Evolutionary conservation across 1,284 basidiomycete genomes (phyloP), one percentile per base, ranked within the genome.

Genomic region (Marasmius fiardii): DNA sequence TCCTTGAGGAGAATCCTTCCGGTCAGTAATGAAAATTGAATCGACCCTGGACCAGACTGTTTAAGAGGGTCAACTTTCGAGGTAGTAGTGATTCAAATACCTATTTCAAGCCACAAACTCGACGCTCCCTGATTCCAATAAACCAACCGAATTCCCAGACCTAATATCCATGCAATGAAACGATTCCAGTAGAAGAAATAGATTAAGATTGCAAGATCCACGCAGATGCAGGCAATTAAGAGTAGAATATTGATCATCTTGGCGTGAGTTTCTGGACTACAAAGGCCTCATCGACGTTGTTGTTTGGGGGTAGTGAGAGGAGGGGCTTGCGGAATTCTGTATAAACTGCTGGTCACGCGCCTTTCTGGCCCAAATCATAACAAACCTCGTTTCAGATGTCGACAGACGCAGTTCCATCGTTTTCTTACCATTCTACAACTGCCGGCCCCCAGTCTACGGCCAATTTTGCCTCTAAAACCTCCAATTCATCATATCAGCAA

Each of bases 151-250:
- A 92, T 71, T 14, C 79, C 60, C 51, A 82, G 68, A 18, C 82
- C 79, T 57, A 93, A 71, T 56, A 90, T 60, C 54, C 81, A 82
- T 10, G 85, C 92, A 56, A 94, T 69, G 48, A 95, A 74, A 35
- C 92, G 84, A 71, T 95, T 95, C 83, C 89, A 93, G 74, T 90
- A 95, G 79, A 96, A 95, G 59, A 93, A 80, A 69, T 94, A 94
- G 57, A 89, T 65, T 53, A 88, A 72, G n/a, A 88, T 74, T 41
- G 81, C 84, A 51, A 92, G 68, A 58, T 88, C 80, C 56, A 93
- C 83, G 63, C 84, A 84, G 54, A 90, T 73, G 66, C 85, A 86
- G 62, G 87, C 80, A 60, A 89, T 79, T 61, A 95, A 79, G 49
- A 95, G 76, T 53, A 82, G 71, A 49, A 68, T 69, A 71, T 79